phyloP scores from a whole-genome alignment of 345 rosid species.

The Nephelium lappaceum region DNA sequence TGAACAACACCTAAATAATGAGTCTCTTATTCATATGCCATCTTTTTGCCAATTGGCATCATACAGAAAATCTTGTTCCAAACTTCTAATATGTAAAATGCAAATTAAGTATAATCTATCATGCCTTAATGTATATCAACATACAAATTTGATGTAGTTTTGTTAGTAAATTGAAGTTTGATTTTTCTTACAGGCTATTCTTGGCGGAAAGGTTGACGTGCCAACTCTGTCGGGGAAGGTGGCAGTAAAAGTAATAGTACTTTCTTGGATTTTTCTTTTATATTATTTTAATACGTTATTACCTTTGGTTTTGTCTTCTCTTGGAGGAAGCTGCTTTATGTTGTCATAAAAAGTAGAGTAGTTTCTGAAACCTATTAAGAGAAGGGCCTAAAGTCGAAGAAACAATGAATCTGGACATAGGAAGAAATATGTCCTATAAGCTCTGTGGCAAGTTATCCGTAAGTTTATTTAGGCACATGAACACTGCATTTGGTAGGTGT shows the following conservation, averaged over 20 bases:
- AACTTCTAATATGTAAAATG: background rate
- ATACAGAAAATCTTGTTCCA: background rate
- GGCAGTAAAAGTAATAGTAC: slow-evolving; percentile 58
- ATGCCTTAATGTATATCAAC: slow-evolving; percentile 3
- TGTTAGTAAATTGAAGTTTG: slow-evolving; percentile 14
- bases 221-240: slow-evolving; percentile 75
- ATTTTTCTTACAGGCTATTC: slow-evolving; percentile 69
- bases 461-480: background rate
- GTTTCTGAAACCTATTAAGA: background rate
- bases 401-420: background rate
- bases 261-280: slow-evolving; percentile 10
- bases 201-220: slow-evolving; percentile 83
- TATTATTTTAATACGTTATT: background rate
- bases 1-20: background rate
- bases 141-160: slow-evolving; percentile 7
- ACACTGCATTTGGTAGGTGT: background rate
- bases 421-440: background rate
- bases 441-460: slow-evolving; percentile 4
- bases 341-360: background rate
- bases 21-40: background rate
- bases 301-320: background rate
- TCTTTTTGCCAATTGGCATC: background rate
- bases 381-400: background rate
- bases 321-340: slow-evolving; percentile 2
- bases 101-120: background rate